A percentile compares a stretch with the other conserved stretches of the same genome.
Evolutionary conservation across 2,329 filamentous ascomycete genomes (phyloP).

Genomic region (Cercospora sesami): DNA sequence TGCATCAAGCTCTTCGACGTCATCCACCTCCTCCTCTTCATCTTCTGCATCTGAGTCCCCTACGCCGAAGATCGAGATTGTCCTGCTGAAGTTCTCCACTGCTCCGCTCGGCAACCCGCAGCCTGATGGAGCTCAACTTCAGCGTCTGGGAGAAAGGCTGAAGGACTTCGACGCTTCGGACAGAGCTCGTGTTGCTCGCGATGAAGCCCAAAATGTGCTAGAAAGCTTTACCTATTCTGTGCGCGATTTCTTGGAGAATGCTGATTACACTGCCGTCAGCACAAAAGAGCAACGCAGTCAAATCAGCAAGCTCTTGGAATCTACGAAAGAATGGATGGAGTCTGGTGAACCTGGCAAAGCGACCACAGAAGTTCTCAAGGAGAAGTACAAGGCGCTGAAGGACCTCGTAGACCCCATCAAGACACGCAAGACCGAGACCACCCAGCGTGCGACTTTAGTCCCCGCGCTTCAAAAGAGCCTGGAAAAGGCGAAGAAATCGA

Average conservation of each 20-base stretch:
- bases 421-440: conserved; percentile 70
- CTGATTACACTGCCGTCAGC: conserved; percentile 70
- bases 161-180: conserved; percentile 85
- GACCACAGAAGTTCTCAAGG: conserved; percentile 69
- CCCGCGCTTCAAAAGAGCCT: conserved; percentile 68
- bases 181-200: conserved; percentile 69
- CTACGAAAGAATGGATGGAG: conserved; percentile 86
- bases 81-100: conserved; percentile 52
- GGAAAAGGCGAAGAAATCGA: conserved; percentile 68
- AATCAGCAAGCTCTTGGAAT: conserved; percentile 68
- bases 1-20: conserved; percentile 37
- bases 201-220: conserved; percentile 89
- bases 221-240: conserved; percentile 89
- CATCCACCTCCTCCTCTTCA: conserved; percentile 41
- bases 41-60: conserved; percentile 50
- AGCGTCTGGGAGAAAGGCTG: conserved; percentile 64
- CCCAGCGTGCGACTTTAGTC: conserved; percentile 69
- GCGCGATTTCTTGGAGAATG: conserved; percentile 76
- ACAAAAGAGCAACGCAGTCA: conserved; percentile 65
- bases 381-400: conserved; percentile 73
- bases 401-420: conserved; percentile 76
- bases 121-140: conserved; percentile 61
- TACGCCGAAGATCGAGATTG: conserved; percentile 51
- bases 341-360: conserved; percentile 70
- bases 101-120: conserved; percentile 53